Base-by-base conservation (phyloP, 1,284 basidiomycete species). In the Leccinum angustisporum region DNA sequence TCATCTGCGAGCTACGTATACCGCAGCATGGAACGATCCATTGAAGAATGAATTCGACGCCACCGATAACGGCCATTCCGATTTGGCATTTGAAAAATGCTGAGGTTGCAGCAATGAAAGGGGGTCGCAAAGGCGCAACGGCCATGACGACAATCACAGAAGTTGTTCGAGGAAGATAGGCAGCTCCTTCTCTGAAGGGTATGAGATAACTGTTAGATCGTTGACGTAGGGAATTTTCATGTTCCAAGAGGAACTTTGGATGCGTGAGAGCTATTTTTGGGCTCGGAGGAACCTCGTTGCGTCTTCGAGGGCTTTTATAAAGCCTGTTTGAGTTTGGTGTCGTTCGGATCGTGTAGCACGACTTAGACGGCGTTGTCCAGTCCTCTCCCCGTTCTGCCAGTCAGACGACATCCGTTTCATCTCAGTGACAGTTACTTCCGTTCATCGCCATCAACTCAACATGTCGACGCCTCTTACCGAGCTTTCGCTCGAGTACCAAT, bases 181-280 rank as follows among this genome's bases (percentile, higher is more conserved):
- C 18, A 27, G 21, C 40, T 59, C 55, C 38, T 56, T 48, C 46
- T 48, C 46, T 21, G 46, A 54, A 56, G 46, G 61, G 48, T 18
- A 53, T 25, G n/a, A n/a, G 59, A 54, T 56, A 56, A 59, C 61
- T 62, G 50, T 40, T 52, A 51, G 64, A 74, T 68, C 69, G 61
- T 61, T 62, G 67, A 67, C 61, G 65, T 65, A 66, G 52, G 16
- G 48, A 27, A 54, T 57, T 62, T 62, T 68, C 60, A 65, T 70
- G 63, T 73, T 70, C 67, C 30, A 60, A 58, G 50, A 57, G 51
- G 67, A 54, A 69, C 64, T 57, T 60, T 70, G 54, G 56, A 16
- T 51, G 66, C 68, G 69, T 74, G 69, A 73, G 67, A 72, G 53
- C 64, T 63, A 70, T 70, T 70, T 75, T 72, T 59, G 70, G 72